Evolutionary conservation across 179 eudicot species (phyloP), one percentile per base, ranked within the genome.

Genomic region (Sideroxylon spinosum): DNA sequence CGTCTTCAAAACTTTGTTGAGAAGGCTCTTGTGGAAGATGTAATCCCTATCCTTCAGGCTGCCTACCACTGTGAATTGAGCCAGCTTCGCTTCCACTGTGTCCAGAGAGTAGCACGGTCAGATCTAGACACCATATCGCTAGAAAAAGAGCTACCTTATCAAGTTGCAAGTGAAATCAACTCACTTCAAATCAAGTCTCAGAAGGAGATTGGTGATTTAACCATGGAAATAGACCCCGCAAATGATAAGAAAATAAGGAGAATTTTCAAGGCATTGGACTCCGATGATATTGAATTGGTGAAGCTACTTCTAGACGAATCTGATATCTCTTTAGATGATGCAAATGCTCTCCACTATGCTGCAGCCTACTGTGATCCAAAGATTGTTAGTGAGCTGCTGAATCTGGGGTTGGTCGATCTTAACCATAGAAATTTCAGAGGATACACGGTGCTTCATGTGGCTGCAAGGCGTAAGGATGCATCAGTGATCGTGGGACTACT

Each of bases 301-400:
- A 65, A 64, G 5, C 79, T 80, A 59, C 85, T 85, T 6, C 75
- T 85, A 3, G 53, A 23, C 1, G 87, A 85, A 56, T 80, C 82
- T 22, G 72, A 75, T 44, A 68, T 78, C 9, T 78, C 82, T 22
- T 75, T 82, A 44, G 85, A 85, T 73, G 85, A 80, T 13, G 87
- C 85, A 3, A 49, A 61, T 75, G 87, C 87, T 22, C 85, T 85
- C 9, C 87, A 85, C 53, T 85, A 85, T 78, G 85, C 85, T 17
- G 82, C 67, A 46, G 83, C 83, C 20, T 85, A 80, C 59, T 85
- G 87, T 75, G 83, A 85, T 55, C 80, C 85, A 37, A 80, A 85
- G 68, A 68, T 80, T 70, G 85, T 78, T 0, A 19, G 62, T 4
- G 84, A 80, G 78, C 68, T 82, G 6, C 82, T 85, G 61, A 59